phyloP scores from a whole-genome alignment of 2,329 filamentous ascomycete species.

The Elsinoe australis region DNA sequence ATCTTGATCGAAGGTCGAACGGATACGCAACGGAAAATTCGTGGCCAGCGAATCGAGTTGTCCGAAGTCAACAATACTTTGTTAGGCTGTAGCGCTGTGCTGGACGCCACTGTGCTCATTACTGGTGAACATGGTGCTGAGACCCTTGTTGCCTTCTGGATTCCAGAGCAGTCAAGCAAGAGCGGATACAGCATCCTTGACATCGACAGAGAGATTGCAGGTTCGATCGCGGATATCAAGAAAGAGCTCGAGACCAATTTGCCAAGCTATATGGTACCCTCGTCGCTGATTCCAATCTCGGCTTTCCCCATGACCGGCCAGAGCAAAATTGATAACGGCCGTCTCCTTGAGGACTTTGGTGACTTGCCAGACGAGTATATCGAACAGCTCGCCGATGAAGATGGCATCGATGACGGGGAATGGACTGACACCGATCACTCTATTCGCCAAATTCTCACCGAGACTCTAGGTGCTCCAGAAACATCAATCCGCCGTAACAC shows the following conservation, averaged over 20 bases:
- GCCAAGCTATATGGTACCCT: conserved; percentile 72
- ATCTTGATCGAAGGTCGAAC: conserved; percentile 64
- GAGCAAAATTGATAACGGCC: conserved; percentile 62
- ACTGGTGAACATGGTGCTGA: conserved; percentile 40
- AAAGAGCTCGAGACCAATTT: conserved; percentile 49
- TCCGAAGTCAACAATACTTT: conserved; percentile 63
- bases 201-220: conserved; percentile 27
- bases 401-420: conserved; percentile 31
- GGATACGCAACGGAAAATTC: conserved; percentile 74
- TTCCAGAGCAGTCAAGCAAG: conserved; percentile 34
- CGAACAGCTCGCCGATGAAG: conserved; percentile 30
- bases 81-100: conserved; percentile 44
- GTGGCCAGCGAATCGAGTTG: conserved; percentile 72
- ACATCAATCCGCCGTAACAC: conserved; percentile 53
- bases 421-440: conserved; percentile 51
- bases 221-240: conserved; percentile 44
- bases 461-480: conserved; percentile 41
- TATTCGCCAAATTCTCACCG: conserved; percentile 50
- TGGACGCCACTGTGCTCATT: conserved; percentile 59
- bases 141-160: conserved; percentile 63
- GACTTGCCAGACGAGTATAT: conserved; percentile 42
- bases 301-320: conserved; percentile 63
- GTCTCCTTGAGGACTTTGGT: conserved; percentile 45
- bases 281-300: conserved; percentile 61
- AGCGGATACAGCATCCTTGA: conserved; percentile 35